Base-by-base conservation (phyloP, 345 rosid species). In the Brassica napus region DNA sequence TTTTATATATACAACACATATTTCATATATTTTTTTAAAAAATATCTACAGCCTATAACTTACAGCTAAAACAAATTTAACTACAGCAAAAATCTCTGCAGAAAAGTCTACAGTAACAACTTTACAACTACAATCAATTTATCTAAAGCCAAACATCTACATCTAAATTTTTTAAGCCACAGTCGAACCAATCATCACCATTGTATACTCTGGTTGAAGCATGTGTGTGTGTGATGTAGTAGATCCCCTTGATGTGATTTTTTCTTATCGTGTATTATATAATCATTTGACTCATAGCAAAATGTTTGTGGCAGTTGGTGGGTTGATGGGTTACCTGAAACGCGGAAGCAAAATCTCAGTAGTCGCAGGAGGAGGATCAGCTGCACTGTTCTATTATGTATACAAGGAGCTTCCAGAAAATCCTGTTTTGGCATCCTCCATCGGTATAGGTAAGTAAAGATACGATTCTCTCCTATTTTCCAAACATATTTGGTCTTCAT, bases 321-420 rank as follows among this genome's bases (percentile, higher is more conserved):
- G 98, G 34, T 73, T 83, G 69, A 86, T 94, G 93, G 98, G 98
- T 52, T 94, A 84, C 80, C 1, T 90, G 81, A 94, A 93, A 85
- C 85, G 90, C 4, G 97, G 98, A 59, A 94, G 98, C 84, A 93
- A 90, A 89, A 90, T 90, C 76, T 94, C 98, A 2, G 83, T 86
- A 42, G 66, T 85, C 11, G 90, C 97, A 1, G 98, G 97, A 77
- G 98, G 97, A 67, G 26, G 89, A 32, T 89, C 96, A 7, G 92
- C 97, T 2, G 84, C 90, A 0, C 24, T 84, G 67, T 85, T 94
- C 65, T 90, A 77, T 83, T 94, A 87, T 80, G 96, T 94, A 32
- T 81, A 81, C 70, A 86, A 83, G 0, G 85, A 85, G 90, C 97
- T 94, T 79, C 96, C 98, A 0, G 31, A 77, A n/a, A 86, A 85